Percentiles rank a stretch among this genome's conserved stretches.
Conservation (phyloP, 495 filamentous ascomycete genomes). For the Penicillium cataractarum region DNA sequence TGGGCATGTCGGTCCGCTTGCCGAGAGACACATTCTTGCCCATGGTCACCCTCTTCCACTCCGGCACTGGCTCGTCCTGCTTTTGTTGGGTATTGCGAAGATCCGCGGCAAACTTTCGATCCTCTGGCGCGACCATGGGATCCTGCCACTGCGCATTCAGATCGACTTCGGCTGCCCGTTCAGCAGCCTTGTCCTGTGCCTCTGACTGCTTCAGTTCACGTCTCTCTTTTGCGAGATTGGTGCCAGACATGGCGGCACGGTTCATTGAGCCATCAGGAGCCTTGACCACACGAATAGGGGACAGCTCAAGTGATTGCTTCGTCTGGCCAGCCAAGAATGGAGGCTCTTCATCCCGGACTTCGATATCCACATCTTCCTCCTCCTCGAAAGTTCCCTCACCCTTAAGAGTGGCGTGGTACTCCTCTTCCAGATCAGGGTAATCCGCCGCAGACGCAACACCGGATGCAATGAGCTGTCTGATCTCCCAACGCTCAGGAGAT, state of each 20-base stretch:
- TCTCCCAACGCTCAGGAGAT: conserved; percentile 96
- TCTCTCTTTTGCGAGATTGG: conserved; percentile 85
- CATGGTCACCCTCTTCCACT: conserved; percentile 88
- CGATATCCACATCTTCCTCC: conserved; percentile 97
- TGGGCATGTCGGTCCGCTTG: conserved; percentile 85
- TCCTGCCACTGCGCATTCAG: conserved; percentile 94
- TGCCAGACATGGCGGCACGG: conserved; percentile 91
- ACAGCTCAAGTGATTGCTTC: conserved; percentile 91
- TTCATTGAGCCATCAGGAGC: conserved; percentile 96
- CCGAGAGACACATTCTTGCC: conserved; percentile 83
- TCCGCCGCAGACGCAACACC: conserved; percentile 88
- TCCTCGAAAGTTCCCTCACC: conserved; percentile 90
- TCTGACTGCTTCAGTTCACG: conserved; percentile 89
- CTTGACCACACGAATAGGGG: conserved; percentile 94
- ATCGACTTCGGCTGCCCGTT: conserved; percentile 79
- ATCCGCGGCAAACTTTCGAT: conserved; percentile 85
- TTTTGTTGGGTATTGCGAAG: conserved; percentile 62
- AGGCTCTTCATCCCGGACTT: conserved; percentile 93
- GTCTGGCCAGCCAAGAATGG: conserved; percentile 96
- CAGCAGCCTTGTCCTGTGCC: conserved; percentile 77
- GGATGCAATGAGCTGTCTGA: conserved; percentile 93
- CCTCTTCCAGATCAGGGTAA: conserved; percentile 93
- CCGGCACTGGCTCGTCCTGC: conserved; percentile 72
- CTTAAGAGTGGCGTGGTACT: conserved; percentile 84
- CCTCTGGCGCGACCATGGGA: conserved; percentile 85